Evolutionary conservation across 2,329 filamentous ascomycete genomes (phyloP).

Genomic region (Amauroascus verrucosus): DNA sequence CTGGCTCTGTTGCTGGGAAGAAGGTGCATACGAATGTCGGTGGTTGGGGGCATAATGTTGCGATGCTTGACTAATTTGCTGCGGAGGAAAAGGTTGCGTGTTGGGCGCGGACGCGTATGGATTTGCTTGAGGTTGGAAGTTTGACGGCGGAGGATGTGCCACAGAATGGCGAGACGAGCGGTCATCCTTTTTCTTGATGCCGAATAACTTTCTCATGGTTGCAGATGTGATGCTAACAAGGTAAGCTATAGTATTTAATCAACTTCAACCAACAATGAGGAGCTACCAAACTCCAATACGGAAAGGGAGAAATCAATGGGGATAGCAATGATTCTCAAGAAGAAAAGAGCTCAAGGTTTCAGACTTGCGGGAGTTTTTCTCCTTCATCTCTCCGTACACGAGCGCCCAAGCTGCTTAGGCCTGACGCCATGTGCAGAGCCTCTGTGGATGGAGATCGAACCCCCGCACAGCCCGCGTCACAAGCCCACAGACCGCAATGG

Average conservation of each 20-base stretch:
- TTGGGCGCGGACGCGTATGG: background rate
- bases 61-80: background rate
- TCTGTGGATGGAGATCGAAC: background rate
- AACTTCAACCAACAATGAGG: background rate
- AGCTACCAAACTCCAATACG: background rate
- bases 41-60: background rate
- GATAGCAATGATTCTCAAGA: no score
- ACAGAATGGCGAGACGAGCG: background rate
- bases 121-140: background rate
- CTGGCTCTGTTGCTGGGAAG: background rate
- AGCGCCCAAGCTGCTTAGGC: background rate
- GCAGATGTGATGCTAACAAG: background rate
- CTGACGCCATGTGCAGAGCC: background rate
- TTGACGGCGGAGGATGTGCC: background rate
- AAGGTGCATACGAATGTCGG: background rate
- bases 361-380: background rate
- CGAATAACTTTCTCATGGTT: slow-evolving; percentile 6
- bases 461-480: background rate
- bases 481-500: background rate
- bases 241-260: background rate
- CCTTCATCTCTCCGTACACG: no score
- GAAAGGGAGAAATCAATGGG: background rate
- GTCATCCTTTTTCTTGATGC: slow-evolving; percentile 3
- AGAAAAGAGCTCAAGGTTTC: background rate
- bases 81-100: background rate